Percentiles rank a stretch among this genome's conserved stretches.
Evolutionary conservation across 768 basidiomycete genomes (phyloP).

Genomic region (Boletus fagicola): DNA sequence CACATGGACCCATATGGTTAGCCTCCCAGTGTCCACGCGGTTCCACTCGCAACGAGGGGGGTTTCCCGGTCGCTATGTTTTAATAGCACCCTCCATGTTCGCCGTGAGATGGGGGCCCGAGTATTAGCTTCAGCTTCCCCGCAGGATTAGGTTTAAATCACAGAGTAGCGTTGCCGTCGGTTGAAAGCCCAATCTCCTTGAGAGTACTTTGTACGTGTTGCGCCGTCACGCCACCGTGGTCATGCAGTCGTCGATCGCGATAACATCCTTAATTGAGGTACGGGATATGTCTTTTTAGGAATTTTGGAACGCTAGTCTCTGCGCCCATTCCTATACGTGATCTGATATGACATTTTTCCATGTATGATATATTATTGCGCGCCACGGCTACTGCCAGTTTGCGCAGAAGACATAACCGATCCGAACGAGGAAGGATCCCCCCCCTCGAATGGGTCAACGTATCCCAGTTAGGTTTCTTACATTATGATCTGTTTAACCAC

Average conservation of each 20-base stretch:
- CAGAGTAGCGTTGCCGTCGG: constrained; percentile 27
- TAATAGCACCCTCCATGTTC: constrained; percentile 11
- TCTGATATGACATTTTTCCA: constrained; percentile 12
- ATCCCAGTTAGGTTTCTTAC: neutral
- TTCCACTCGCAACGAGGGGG: constrained; percentile 19
- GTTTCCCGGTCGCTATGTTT: constrained; percentile 17
- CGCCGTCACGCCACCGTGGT: constrained; percentile 9
- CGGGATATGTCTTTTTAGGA: constrained; percentile 4
- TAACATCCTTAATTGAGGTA: constrained; percentile 28
- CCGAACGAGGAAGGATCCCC: neutral
- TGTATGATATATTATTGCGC: constrained; percentile 4
- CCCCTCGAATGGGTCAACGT: neutral
- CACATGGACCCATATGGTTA: constrained; percentile 33
- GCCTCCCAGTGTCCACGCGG: constrained; percentile 26
- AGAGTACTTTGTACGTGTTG: constrained; percentile 38
- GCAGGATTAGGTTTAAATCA: constrained; percentile 7
- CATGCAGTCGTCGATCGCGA: constrained; percentile 32
- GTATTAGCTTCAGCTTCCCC: constrained; percentile 16
- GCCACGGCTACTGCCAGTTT: neutral
- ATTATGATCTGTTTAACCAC: neutral
- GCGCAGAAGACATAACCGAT: constrained; percentile 4
- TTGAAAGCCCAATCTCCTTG: constrained; percentile 62
- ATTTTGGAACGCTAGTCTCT: constrained; percentile 3
- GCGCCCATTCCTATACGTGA: constrained; percentile 6
- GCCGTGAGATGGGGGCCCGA: constrained; percentile 5